These are phyloP conservation scores for Coccomyxa sp. DNA, from an alignment of 139 green algal genomes.

Conservation along the genomic window DNA sequence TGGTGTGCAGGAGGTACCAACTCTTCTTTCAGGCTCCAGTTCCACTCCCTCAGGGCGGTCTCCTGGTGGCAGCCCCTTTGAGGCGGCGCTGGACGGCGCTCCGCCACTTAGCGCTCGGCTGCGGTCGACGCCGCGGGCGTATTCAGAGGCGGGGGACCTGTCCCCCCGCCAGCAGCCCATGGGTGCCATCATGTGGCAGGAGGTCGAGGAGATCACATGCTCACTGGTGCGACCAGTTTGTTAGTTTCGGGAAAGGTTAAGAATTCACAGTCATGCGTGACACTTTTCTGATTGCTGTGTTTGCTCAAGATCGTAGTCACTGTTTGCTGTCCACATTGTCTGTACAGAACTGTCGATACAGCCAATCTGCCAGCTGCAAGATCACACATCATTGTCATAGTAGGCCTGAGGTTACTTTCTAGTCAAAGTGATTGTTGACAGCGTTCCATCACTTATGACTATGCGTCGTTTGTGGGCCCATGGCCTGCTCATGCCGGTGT, in stretches of 20 bases:
- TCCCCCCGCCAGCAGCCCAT: conserved; percentile 2
- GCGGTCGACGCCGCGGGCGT: neutral
- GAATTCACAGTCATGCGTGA: too few species aligned
- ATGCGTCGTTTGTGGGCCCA: too few species aligned
- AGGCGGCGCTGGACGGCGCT: neutral
- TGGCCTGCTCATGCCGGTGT: neutral
- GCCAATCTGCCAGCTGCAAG: neutral
- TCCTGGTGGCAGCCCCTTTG: neutral
- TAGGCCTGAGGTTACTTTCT: too few species aligned
- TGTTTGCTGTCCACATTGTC: neutral
- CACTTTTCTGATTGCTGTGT: neutral
- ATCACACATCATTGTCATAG: neutral
- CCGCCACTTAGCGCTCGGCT: neutral
- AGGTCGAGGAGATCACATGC: conserved; percentile 43
- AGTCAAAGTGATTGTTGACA: too few species aligned
- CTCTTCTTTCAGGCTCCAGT: too few species aligned
- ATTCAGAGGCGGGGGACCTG: neutral
- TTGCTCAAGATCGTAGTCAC: neutral
- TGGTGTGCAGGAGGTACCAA: neutral
- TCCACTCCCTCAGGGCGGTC: neutral
- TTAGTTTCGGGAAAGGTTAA: too few species aligned
- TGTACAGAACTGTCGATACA: neutral
- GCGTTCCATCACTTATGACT: too few species aligned
- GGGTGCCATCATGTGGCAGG: conserved; percentile 38
- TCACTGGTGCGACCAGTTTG: neutral